A percentile compares a stretch with the other conserved stretches of the same genome.
phyloP scores from a whole-genome alignment of 192 early-diverging fungal species.

The Entomortierella beljakovae region DNA sequence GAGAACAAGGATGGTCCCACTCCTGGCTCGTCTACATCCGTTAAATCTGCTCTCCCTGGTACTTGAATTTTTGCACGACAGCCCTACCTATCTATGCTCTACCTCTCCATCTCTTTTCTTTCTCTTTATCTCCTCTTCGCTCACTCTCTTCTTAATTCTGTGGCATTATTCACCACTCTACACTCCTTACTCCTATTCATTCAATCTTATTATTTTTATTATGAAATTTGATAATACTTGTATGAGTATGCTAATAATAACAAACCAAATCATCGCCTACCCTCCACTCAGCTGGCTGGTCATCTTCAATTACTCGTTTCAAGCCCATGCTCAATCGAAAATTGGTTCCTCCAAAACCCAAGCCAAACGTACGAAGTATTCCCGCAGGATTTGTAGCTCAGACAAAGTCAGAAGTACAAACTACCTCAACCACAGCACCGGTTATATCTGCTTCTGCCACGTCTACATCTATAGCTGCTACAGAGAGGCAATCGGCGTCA shows the following conservation, averaged over 20 bases:
- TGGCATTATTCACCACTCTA: background rate
- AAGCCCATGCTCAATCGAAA: conserved; percentile 61
- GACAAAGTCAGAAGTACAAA: background rate
- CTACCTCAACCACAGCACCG: conserved; percentile 3
- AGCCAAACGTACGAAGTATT: conserved; percentile 40
- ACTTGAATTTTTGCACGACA: conserved; percentile 3
- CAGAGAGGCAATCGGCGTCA: conserved; percentile 1
- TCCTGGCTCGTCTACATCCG: background rate
- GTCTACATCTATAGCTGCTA: background rate
- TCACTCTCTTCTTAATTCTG: background rate
- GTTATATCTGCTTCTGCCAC: background rate
- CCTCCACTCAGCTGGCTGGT: conserved; percentile 46
- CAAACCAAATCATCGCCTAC: background rate
- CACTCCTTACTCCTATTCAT: background rate
- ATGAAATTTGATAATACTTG: background rate
- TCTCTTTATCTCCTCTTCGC: background rate
- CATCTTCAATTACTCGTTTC: conserved; percentile 52
- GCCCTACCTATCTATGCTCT: background rate
- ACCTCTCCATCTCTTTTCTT: background rate
- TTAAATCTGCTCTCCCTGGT: conserved; percentile 47
- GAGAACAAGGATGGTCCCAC: background rate
- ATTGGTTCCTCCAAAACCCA: conserved; percentile 62
- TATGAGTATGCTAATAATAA: conserved; percentile 15
- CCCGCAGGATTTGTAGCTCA: conserved; percentile 33
- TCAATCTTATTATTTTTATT: background rate